These are phyloP conservation scores for Mytilinidion resinicola DNA, from an alignment of 495 filamentous ascomycete species.

Conservation along the genomic window DNA sequence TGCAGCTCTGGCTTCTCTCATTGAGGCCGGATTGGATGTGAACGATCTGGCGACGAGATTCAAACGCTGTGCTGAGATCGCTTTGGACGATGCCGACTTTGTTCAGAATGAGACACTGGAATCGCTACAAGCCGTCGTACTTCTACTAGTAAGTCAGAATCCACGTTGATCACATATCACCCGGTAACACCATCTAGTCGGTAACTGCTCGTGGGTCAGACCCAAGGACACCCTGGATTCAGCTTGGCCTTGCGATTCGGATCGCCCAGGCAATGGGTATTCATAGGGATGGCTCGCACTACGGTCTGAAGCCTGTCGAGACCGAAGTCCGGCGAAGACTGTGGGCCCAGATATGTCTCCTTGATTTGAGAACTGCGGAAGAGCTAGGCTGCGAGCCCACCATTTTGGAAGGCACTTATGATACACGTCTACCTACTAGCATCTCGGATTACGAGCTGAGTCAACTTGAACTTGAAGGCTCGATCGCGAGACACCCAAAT, in stretches of 20 bases:
- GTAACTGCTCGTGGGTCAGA: background rate
- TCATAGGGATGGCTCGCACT: slow-evolving; percentile 14
- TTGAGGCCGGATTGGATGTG: slow-evolving; percentile 6
- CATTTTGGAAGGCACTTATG: slow-evolving; percentile 10
- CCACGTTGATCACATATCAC: background rate
- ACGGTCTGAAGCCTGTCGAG: slow-evolving; percentile 13
- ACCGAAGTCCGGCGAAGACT: slow-evolving; percentile 14
- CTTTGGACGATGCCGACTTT: background rate
- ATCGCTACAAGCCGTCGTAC: slow-evolving; percentile 14
- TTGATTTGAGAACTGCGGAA: slow-evolving; percentile 18
- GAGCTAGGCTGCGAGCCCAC: slow-evolving; percentile 19
- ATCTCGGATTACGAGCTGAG: slow-evolving; percentile 12
- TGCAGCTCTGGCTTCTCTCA: slow-evolving; percentile 7
- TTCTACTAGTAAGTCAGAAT: slow-evolving; percentile 14
- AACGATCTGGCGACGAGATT: slow-evolving; percentile 5
- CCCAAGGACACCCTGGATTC: slow-evolving; percentile 4
- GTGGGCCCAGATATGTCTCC: slow-evolving; percentile 22
- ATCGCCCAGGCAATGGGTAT: slow-evolving; percentile 16
- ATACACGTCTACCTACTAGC: slow-evolving; percentile 16
- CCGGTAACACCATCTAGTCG: slow-evolving; percentile 6
- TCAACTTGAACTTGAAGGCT: slow-evolving; percentile 9
- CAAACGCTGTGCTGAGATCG: slow-evolving; percentile 2
- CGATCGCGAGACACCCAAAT: background rate
- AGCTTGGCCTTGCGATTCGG: slow-evolving; percentile 8
- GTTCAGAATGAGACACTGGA: slow-evolving; percentile 4